These are phyloP conservation scores for Trametes villosa DNA, from an alignment of 768 basidiomycete species.

Conservation along the genomic window DNA sequence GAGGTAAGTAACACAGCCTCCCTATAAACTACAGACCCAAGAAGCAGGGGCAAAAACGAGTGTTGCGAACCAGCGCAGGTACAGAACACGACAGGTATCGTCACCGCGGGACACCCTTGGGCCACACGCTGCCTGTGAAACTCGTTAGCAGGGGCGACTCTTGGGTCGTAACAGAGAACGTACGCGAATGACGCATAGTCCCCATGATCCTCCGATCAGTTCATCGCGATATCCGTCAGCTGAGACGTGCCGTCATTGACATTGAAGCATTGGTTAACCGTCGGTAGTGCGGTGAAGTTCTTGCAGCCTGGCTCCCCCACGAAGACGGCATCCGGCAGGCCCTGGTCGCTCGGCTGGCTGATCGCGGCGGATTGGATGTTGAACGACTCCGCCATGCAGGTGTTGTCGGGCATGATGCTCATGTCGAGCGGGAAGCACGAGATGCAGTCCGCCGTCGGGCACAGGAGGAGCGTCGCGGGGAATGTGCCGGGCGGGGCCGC, in stretches of 20 bases:
- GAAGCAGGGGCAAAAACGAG: too few relatives aligned
- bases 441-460: slow-evolving; percentile 9
- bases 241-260: neutral
- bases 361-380: slow-evolving; percentile 34
- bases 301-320: slow-evolving; percentile 1
- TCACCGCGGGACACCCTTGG: too few relatives aligned
- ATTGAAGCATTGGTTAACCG: slow-evolving; percentile 11
- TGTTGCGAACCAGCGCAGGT: too few relatives aligned
- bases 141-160: too few relatives aligned
- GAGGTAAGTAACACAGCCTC: too few relatives aligned
- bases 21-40: too few relatives aligned
- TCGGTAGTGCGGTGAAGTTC: slow-evolving; percentile 4
- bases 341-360: slow-evolving; percentile 11
- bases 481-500: neutral
- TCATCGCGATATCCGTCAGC: slow-evolving; percentile 2
- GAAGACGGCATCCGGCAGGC: slow-evolving; percentile 11
- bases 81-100: too few relatives aligned
- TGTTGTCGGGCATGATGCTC: slow-evolving; percentile 7
- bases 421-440: slow-evolving; percentile 8
- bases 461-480: slow-evolving; percentile 6
- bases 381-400: neutral
- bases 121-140: too few relatives aligned
- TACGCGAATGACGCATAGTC: too few relatives aligned
- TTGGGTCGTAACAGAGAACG: too few relatives aligned
- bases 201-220: too few relatives aligned